These are phyloP conservation scores for Clavispora vitiphila DNA, from an alignment of 805 yeast genomes.

Conservation along the genomic window DNA sequence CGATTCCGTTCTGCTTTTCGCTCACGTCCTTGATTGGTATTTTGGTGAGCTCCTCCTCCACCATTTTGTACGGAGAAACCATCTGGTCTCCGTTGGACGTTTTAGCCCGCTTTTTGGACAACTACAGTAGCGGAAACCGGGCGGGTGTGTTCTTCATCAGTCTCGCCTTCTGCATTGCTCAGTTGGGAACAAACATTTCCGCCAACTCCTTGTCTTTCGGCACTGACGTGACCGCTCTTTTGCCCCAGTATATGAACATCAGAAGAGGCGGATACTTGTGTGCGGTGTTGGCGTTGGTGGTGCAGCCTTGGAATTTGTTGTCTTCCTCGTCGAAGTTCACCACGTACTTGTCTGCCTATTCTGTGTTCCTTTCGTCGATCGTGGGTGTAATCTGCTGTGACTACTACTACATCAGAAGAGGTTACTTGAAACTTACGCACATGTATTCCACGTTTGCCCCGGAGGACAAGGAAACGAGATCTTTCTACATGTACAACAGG, in stretches of 20 bases:
- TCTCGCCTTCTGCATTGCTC: constrained; percentile 67
- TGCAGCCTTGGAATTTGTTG: constrained; percentile 77
- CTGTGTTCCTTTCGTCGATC: constrained; percentile 77
- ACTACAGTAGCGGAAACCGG: constrained; percentile 53
- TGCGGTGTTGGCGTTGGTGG: constrained; percentile 62
- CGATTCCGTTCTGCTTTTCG: constrained; percentile 76
- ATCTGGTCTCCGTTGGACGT: constrained; percentile 86
- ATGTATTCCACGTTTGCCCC: constrained; percentile 48
- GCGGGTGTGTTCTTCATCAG: constrained; percentile 78
- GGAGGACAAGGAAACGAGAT: constrained; percentile 21
- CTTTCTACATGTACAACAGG: constrained; percentile 54
- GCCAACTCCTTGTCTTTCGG: constrained; percentile 70
- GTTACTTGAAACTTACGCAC: constrained; percentile 58
- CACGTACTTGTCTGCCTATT: constrained; percentile 73
- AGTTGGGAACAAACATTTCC: constrained; percentile 72
- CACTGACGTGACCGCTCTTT: constrained; percentile 63
- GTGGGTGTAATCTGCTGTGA: constrained; percentile 73
- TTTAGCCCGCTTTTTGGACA: constrained; percentile 52
- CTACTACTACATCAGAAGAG: constrained; percentile 64
- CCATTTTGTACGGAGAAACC: constrained; percentile 58
- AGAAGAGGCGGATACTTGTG: constrained; percentile 79
- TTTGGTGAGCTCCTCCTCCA: constrained; percentile 75
- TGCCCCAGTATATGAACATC: constrained; percentile 63
- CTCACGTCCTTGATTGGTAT: constrained; percentile 82
- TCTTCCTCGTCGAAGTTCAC: constrained; percentile 69